These are phyloP conservation scores for Myxozyma monticola DNA, from an alignment of 805 yeast species.

Conservation along the genomic window DNA sequence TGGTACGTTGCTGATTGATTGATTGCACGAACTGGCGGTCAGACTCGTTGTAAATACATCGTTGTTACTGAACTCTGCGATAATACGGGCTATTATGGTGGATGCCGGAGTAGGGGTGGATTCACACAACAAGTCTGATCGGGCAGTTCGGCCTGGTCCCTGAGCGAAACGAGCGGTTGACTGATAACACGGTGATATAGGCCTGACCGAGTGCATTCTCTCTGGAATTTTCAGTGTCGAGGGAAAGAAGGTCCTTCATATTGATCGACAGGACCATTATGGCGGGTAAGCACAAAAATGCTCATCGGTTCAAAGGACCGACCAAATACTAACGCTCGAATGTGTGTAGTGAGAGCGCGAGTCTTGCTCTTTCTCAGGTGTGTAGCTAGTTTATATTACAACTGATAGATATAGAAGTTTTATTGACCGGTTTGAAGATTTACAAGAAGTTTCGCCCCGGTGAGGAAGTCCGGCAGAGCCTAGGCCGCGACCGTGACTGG, in stretches of 20 bases:
- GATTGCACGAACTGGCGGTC: too few relatives aligned
- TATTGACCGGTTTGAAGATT: slow-evolving; percentile 49
- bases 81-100: too few relatives aligned
- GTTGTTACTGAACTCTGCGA: too few relatives aligned
- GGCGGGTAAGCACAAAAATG: slow-evolving; percentile 79
- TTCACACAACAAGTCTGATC: too few relatives aligned
- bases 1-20: too few relatives aligned
- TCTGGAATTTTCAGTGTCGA: slow-evolving; percentile 95
- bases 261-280: slow-evolving; percentile 93
- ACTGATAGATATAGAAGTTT: too few relatives aligned
- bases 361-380: slow-evolving; percentile 64
- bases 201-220: slow-evolving; percentile 94
- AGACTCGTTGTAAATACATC: too few relatives aligned
- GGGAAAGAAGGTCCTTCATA: slow-evolving; percentile 95
- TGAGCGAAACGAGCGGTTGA: too few relatives aligned
- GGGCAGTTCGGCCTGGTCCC: too few relatives aligned
- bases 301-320: neutral
- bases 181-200: too few relatives aligned
- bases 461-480: slow-evolving; percentile 58
- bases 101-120: too few relatives aligned
- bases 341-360: slow-evolving; percentile 63
- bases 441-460: slow-evolving; percentile 86
- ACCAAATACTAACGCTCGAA: neutral
- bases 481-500: slow-evolving; percentile 96
- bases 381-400: slow-evolving; percentile 28